phyloP scores from a whole-genome alignment of 2,329 filamentous ascomycete genomes.

The Exserohilum turcica region DNA sequence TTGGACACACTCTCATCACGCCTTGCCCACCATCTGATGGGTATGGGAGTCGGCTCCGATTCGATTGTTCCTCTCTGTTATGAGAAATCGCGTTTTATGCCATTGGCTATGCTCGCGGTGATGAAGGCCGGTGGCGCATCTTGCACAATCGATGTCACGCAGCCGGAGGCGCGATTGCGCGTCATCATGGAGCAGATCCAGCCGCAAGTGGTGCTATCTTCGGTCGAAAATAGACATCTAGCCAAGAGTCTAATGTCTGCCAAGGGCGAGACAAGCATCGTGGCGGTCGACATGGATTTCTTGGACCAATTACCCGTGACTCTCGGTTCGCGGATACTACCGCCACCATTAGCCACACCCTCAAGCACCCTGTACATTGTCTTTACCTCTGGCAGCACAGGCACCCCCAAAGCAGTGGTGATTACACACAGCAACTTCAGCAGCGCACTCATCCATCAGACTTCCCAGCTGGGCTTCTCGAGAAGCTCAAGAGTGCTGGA shows the following conservation, averaged over 20 bases:
- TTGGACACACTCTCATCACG: conserved; percentile 10
- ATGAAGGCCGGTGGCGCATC: conserved; percentile 52
- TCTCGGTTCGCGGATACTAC: too few relatives aligned
- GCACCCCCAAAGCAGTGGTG: conserved; percentile 71
- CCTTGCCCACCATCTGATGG: conserved; percentile 15
- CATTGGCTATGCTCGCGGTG: conserved; percentile 48
- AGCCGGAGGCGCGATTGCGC: neutral
- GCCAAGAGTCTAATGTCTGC: too few relatives aligned
- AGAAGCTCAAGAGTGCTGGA: too few relatives aligned
- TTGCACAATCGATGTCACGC: conserved; percentile 27
- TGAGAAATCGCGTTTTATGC: conserved; percentile 25
- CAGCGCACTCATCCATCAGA: neutral
- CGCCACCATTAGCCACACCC: neutral
- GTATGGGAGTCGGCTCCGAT: conserved; percentile 13
- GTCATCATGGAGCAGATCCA: too few relatives aligned
- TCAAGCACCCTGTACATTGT: conserved; percentile 42
- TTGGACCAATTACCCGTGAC: too few relatives aligned
- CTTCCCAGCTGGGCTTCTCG: too few relatives aligned
- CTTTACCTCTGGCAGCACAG: conserved; percentile 80
- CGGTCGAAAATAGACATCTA: too few relatives aligned
- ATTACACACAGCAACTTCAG: neutral
- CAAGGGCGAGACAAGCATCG: too few relatives aligned
- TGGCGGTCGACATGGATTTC: too few relatives aligned
- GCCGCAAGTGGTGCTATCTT: too few relatives aligned
- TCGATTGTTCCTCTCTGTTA: conserved; percentile 12